A percentile compares a stretch with the other conserved stretches of the same genome.
phyloP scores from a whole-genome alignment of 139 green algal genomes.

The Chlamydomonas asymmetrica region DNA sequence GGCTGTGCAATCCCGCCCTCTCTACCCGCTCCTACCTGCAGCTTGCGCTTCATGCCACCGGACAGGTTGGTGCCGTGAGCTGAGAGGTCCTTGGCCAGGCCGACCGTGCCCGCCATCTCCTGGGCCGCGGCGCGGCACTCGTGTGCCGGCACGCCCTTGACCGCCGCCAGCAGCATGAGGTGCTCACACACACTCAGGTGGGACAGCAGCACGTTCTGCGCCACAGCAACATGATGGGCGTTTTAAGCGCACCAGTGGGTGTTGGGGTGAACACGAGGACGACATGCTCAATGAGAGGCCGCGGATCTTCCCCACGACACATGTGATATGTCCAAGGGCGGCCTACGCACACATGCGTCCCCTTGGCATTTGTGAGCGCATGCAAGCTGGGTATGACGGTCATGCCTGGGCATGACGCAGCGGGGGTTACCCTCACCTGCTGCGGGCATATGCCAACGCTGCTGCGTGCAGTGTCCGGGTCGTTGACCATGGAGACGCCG shows the following conservation, averaged over 20 bases:
- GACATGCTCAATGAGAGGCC: too few relatives aligned
- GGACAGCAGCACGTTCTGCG: conserved; percentile 36
- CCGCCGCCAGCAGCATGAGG: conserved; percentile 64
- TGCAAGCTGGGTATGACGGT: too few relatives aligned
- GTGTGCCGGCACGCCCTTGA: conserved; percentile 51
- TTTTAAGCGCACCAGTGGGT: too few relatives aligned
- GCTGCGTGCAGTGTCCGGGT: not conserved
- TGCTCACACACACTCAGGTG: conserved; percentile 75
- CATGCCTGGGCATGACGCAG: too few relatives aligned
- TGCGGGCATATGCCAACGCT: conserved; percentile 45
- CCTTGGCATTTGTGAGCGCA: too few relatives aligned
- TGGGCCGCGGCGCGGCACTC: conserved; percentile 1
- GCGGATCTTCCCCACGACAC: too few relatives aligned
- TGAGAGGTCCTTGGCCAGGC: conserved; percentile 2
- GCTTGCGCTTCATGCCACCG: conserved; percentile 50
- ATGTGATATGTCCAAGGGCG: too few relatives aligned
- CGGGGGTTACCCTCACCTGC: too few relatives aligned
- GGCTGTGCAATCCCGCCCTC: too few relatives aligned
- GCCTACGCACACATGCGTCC: too few relatives aligned
- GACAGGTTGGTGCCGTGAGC: conserved; percentile 22
- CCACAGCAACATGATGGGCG: too few relatives aligned
- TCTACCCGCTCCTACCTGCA: conserved; percentile 29
- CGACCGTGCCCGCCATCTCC: conserved; percentile 44
- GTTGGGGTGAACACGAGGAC: too few relatives aligned
- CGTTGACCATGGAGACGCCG: conserved; percentile 15